phyloP scores from a whole-genome alignment of 805 yeast genomes.

The Candida ficus region DNA sequence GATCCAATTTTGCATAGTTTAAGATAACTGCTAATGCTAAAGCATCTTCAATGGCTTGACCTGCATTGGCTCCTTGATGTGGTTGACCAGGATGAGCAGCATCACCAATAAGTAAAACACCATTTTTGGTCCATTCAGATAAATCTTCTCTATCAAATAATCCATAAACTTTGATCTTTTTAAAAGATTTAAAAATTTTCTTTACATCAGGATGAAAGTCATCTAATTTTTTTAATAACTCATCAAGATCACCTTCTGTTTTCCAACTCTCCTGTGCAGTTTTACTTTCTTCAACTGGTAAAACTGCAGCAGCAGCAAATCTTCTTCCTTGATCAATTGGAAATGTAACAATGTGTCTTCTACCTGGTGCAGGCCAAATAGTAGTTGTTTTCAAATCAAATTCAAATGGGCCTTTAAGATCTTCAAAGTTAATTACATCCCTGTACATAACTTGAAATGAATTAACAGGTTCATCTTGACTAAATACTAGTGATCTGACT shows the following conservation, averaged over 20 bases:
- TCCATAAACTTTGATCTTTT: background rate
- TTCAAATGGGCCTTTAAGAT: background rate
- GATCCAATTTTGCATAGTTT: background rate
- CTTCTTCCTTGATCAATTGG: slow-evolving; percentile 1
- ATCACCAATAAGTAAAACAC: background rate
- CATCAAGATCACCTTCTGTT: background rate
- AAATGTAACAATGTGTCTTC: background rate
- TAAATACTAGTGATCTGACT: background rate
- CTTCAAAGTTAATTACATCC: background rate
- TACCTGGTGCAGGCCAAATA: background rate
- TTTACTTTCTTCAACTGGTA: background rate
- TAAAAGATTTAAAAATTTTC: background rate
- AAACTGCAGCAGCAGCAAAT: slow-evolving; percentile 1
- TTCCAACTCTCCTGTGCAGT: background rate
- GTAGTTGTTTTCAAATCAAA: background rate
- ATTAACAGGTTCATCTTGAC: slow-evolving; percentile 1
- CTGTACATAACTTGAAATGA: slow-evolving; percentile 1
- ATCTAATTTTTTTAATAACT: background rate
- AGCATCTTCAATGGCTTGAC: slow-evolving; percentile 1
- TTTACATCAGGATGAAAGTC: background rate
- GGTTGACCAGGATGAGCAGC: slow-evolving; percentile 2
- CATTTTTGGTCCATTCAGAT: background rate
- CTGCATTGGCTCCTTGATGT: slow-evolving; percentile 2
- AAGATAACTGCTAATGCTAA: background rate
- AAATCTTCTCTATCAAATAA: background rate